These are phyloP conservation scores for Microdochium trichocladiopsis DNA, from an alignment of 2,329 filamentous ascomycete species.

Conservation along the genomic window DNA sequence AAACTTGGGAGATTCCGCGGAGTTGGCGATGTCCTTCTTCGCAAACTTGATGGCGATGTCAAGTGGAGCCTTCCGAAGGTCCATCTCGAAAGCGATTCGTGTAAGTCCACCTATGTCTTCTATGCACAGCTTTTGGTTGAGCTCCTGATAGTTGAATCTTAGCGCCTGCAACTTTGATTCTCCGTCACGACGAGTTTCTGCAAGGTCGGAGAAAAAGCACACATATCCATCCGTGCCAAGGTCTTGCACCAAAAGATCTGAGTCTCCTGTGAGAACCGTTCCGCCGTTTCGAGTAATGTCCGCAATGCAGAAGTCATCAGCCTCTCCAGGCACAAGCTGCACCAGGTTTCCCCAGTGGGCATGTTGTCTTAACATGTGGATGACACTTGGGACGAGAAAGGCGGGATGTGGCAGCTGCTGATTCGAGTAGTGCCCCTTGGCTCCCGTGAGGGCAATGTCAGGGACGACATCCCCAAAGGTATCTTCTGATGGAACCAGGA, in stretches of 20 bases:
- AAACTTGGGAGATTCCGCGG: slow-evolving; percentile 6
- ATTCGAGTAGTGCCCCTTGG: background rate
- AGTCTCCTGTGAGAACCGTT: slow-evolving; percentile 72
- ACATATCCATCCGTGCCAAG: slow-evolving; percentile 56
- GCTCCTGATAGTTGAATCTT: slow-evolving; percentile 7
- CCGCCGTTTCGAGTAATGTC: slow-evolving; percentile 48
- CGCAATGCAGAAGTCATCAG: slow-evolving; percentile 72
- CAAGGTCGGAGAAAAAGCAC: slow-evolving; percentile 61
- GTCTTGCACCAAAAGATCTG: slow-evolving; percentile 73
- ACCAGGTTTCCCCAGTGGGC: slow-evolving; percentile 32
- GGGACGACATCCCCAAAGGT: background rate
- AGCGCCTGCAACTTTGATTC: background rate
- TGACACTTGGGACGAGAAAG: slow-evolving; percentile 71
- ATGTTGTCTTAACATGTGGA: slow-evolving; percentile 57
- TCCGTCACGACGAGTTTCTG: background rate
- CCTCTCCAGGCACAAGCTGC: slow-evolving; percentile 72
- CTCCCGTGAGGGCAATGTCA: background rate
- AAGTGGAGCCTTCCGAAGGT: background rate
- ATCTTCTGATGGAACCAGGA: background rate
- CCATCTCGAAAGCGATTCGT: slow-evolving; percentile 21
- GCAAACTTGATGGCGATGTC: background rate
- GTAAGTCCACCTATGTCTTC: slow-evolving; percentile 18
- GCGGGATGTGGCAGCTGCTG: slow-evolving; percentile 34
- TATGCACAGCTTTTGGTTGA: slow-evolving; percentile 13
- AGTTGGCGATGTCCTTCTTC: slow-evolving; percentile 14